Conservation (phyloP, 2,329 filamentous ascomycete species). For the Sporothrix brasiliensis region DNA sequence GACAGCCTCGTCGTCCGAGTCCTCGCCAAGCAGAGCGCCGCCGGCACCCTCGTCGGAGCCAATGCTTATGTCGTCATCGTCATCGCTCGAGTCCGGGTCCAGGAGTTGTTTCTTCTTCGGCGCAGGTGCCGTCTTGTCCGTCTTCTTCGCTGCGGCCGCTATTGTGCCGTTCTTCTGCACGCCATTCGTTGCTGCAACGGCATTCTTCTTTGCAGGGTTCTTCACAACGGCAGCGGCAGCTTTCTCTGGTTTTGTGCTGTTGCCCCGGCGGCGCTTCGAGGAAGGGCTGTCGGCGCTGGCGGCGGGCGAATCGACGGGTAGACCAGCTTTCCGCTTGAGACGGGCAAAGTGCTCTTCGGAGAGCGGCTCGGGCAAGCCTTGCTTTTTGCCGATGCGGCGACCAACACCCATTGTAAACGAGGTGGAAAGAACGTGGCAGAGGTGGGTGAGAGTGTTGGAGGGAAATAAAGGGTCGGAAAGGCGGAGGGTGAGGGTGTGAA, state of each 20-base stretch:
- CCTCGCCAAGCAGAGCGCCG: conserved; percentile 47
- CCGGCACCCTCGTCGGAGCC: conserved; percentile 51
- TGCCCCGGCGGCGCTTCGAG: conserved; percentile 60
- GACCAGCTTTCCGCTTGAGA: conserved; percentile 80
- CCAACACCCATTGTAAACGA: conserved; percentile 74
- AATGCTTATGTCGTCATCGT: conserved; percentile 47
- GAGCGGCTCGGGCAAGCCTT: conserved; percentile 80
- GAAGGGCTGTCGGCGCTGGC: conserved; percentile 51
- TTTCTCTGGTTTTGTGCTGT: conserved; percentile 41
- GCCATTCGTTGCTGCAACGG: conserved; percentile 35
- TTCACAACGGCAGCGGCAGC: conserved; percentile 38
- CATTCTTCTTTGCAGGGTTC: conserved; percentile 42
- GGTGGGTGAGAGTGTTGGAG: background rate
- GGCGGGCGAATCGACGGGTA: conserved; percentile 61
- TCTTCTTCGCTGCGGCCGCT: conserved; percentile 38
- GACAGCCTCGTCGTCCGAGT: conserved; percentile 47
- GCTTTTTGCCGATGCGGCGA: conserved; percentile 86
- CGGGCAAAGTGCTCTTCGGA: conserved; percentile 78
- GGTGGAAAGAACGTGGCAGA: background rate
- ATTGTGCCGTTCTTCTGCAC: conserved; percentile 38
- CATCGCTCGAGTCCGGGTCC: conserved; percentile 41
- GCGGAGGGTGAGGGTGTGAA: background rate
- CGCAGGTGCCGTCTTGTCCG: conserved; percentile 33
- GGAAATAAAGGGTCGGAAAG: background rate
- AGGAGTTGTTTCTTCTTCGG: conserved; percentile 41